A percentile compares a stretch with the other conserved stretches of the same genome.
Evolutionary conservation across 305 asterid species (phyloP).

Genomic region (Solanum aculeatissimum): DNA sequence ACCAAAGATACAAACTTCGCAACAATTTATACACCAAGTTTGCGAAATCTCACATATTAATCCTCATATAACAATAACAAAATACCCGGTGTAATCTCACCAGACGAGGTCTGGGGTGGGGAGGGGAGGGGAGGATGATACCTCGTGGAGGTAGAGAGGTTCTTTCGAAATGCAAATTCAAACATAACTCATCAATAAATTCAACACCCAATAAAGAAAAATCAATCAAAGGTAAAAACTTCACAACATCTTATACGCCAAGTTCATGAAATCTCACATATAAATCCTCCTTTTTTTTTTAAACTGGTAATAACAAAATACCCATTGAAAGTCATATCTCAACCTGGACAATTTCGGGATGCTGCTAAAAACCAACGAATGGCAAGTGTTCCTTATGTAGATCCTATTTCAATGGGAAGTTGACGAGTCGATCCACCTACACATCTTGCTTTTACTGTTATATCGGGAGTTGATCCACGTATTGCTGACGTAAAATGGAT

Average conservation of each 20-base stretch:
- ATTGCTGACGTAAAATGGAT: too few relatives aligned
- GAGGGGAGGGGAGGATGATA: neutral
- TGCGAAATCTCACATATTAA: neutral
- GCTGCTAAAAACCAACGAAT: too few relatives aligned
- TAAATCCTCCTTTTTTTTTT: neutral
- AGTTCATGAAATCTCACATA: neutral
- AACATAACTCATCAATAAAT: neutral
- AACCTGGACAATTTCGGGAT: too few relatives aligned
- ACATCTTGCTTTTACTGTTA: too few relatives aligned
- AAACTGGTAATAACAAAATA: neutral
- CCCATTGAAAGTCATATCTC: too few relatives aligned
- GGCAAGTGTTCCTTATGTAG: too few relatives aligned
- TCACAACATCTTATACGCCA: neutral
- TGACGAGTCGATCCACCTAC: too few relatives aligned
- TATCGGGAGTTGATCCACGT: too few relatives aligned
- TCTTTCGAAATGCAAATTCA: neutral
- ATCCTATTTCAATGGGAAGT: too few relatives aligned
- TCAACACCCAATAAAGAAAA: neutral
- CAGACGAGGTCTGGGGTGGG: neutral
- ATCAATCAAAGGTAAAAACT: neutral
- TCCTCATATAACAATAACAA: neutral
- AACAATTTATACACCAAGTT: neutral
- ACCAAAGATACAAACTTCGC: neutral
- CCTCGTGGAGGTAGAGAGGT: neutral
- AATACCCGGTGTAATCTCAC: neutral